phyloP scores from a whole-genome alignment of 805 yeast genomes.

The Pichia gijzeniarum region DNA sequence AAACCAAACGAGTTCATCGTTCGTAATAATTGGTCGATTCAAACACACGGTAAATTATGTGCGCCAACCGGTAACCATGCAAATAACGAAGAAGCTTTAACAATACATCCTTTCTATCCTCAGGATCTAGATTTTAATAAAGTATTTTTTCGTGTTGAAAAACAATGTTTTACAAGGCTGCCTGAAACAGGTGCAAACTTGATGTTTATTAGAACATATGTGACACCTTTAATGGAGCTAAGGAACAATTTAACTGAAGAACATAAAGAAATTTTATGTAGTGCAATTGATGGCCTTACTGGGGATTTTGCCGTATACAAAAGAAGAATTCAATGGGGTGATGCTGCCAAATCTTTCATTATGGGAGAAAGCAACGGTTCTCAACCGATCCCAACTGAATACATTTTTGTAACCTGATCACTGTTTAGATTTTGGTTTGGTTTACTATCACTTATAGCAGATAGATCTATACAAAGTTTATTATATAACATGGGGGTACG shows the following conservation, averaged over 20 bases:
- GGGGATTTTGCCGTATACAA: constrained; percentile 56
- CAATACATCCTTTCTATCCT: constrained; percentile 31
- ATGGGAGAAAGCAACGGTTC: constrained; percentile 33
- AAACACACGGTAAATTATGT: constrained; percentile 47
- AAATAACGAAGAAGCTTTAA: constrained; percentile 29
- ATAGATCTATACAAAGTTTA: too few relatives aligned
- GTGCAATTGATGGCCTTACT: constrained; percentile 61
- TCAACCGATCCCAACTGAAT: constrained; percentile 21
- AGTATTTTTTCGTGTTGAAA: constrained; percentile 53
- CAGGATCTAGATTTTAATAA: constrained; percentile 36
- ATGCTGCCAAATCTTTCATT: constrained; percentile 44
- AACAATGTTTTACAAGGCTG: constrained; percentile 49
- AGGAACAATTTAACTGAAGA: constrained; percentile 34
- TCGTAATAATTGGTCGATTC: constrained; percentile 67
- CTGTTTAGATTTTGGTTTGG: too few relatives aligned
- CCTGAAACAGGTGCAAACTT: constrained; percentile 41
- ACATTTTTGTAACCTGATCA: constrained; percentile 14
- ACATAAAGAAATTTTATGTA: constrained; percentile 41
- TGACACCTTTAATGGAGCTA: constrained; percentile 44
- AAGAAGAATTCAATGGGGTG: constrained; percentile 62
- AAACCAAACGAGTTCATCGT: constrained; percentile 49
- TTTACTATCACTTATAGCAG: too few relatives aligned
- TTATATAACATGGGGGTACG: too few relatives aligned
- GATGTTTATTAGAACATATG: constrained; percentile 52
- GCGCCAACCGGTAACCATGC: constrained; percentile 41